These are phyloP conservation scores for Elsinoe fawcettii DNA, from an alignment of 2,329 filamentous ascomycete species.

Conservation along the genomic window DNA sequence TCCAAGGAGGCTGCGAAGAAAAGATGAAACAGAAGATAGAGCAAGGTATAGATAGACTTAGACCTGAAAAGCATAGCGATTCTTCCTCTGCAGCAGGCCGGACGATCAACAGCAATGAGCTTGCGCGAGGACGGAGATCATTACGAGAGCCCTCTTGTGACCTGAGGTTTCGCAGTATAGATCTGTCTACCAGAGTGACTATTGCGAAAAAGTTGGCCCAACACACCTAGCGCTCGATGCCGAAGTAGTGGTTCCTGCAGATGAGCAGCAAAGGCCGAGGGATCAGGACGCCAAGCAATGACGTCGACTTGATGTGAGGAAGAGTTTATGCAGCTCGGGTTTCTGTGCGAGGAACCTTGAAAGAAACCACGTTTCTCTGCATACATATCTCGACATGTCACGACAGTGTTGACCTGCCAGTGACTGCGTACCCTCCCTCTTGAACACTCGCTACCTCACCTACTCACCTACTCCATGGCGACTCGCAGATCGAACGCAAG, in stretches of 20 bases:
- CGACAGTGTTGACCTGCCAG: neutral
- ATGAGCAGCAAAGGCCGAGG: too few relatives aligned
- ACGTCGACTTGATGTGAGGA: neutral
- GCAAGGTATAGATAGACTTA: neutral
- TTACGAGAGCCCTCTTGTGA: too few relatives aligned
- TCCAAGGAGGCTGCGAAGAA: conserved; percentile 62
- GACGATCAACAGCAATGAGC: too few relatives aligned
- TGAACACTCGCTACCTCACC: neutral
- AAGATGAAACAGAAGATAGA: neutral
- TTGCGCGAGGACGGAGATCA: too few relatives aligned
- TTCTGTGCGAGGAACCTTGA: neutral
- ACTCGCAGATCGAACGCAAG: neutral
- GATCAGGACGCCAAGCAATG: conserved; percentile 7
- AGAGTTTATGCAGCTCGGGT: neutral
- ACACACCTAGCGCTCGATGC: too few relatives aligned
- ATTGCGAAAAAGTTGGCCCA: too few relatives aligned
- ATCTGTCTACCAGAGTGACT: too few relatives aligned
- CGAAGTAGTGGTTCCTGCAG: too few relatives aligned
- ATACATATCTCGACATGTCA: neutral
- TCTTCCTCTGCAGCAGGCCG: neutral
- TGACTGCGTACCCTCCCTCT: neutral
- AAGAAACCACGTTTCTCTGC: conserved; percentile 3
- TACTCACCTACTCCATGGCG: neutral
- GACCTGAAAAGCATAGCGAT: neutral
- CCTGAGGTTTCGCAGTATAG: too few relatives aligned